Evolutionary conservation across 768 basidiomycete species (phyloP), one percentile per base, ranked within the genome.

Genomic region (Lentinula sp.): DNA sequence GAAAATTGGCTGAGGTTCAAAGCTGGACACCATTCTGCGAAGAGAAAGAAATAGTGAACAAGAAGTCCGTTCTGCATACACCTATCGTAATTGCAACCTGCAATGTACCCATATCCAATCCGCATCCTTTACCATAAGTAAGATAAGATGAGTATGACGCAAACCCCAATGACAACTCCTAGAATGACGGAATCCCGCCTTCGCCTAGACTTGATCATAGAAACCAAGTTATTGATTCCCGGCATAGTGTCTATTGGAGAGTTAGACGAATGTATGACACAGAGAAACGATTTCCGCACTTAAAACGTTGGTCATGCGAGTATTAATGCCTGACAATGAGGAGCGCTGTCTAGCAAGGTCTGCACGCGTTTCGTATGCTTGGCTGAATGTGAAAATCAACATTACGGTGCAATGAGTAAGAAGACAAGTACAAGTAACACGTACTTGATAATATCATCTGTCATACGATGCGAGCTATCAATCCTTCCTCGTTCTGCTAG

Each of bases 361-460:
- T 21, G 92, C 84, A 34, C 97, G 87, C 3, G 96, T 98, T 69
- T 94, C 97, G 69, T 98, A 95, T 32, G 96, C 97, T 85, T 98
- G 97, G 48, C 95, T 98, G 28, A 62, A 59, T 57, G 40, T 32
- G 48, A 34, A 32, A 60, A 57, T 37, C 35, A 46, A 53, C 62
- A 50, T 55, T 42, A 28, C 28, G 28, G 28, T 28, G 28, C 37
- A 59, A 21, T 21, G 35, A 9, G 11, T 34, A 28, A 59, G 55
- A 46, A 31, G 56, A 58, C 60, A 39, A 8, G 54, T 21, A 58
- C 46, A 23, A 28, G 23, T 5, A n/a, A 42, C 46, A 72, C 90
- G 61, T 69, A 96, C 95, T 89, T 84, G 28, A 99, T 78, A 37
- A 95, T 81, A 45, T 90, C 89, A 69, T 98, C 96, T 18, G 93